Evolutionary conservation across 208 protist genomes (phyloP).

Genomic region (Crithidia acanthocephali): DNA sequence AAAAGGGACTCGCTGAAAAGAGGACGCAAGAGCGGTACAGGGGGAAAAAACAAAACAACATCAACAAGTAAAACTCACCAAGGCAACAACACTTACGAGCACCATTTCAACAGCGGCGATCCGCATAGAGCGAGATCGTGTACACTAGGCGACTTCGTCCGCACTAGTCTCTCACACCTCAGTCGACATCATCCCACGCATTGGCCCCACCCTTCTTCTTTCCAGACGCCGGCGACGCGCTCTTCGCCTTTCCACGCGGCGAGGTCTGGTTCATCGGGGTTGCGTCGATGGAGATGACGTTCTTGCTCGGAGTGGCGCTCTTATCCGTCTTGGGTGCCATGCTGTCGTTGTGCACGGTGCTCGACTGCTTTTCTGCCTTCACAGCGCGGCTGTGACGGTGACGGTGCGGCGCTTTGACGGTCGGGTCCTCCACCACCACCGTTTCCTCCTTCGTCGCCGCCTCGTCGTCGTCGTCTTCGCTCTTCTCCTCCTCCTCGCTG

Average conservation of each 20-base stretch:
- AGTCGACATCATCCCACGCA: slow-evolving; percentile 54
- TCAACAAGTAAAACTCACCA: too few species aligned
- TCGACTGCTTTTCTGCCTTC: neutral
- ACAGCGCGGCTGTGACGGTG: slow-evolving; percentile 7
- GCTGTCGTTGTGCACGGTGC: neutral
- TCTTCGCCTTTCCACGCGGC: neutral
- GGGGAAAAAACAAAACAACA: too few species aligned
- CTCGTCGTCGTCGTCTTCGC: neutral
- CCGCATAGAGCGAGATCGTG: too few species aligned
- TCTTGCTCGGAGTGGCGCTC: neutral
- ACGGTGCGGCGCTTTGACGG: slow-evolving; percentile 13
- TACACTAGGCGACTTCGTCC: too few species aligned
- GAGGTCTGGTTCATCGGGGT: slow-evolving; percentile 7
- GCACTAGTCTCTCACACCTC: neutral
- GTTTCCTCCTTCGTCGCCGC: slow-evolving; percentile 9
- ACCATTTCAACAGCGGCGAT: too few species aligned
- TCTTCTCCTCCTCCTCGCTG: neutral
- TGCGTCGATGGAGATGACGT: slow-evolving; percentile 9
- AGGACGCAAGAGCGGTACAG: too few species aligned
- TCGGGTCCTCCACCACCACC: neutral
- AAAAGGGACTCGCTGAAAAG: too few species aligned
- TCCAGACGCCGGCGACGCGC: slow-evolving; percentile 5
- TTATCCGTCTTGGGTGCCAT: neutral
- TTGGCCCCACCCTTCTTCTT: slow-evolving; percentile 12
- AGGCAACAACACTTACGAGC: too few species aligned